Evolutionary conservation across 371 early-diverging fungal species (phyloP), one percentile per base, ranked within the genome.

Genomic region (Mucor mucedo): DNA sequence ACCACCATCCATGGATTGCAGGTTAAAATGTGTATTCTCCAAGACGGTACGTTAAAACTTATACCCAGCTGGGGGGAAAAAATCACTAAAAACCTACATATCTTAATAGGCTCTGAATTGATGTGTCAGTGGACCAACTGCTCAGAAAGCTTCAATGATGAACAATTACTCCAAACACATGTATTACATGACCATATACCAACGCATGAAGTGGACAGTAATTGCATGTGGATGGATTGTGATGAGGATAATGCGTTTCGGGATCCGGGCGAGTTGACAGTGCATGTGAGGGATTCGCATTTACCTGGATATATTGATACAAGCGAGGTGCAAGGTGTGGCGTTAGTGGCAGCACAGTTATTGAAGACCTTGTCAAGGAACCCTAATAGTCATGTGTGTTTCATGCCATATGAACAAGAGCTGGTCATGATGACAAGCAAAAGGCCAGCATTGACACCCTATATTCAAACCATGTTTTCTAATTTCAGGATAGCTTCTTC

Each of bases 291-390:
- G 2, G 55, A 65, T 9, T 62, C 62, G 2, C 70, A 72, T 65
- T 53, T 75, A 30, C n/a, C 50, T 6, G 50, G 56, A n/a, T 62
- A 64, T 30, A 69, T 69, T 0, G 90, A 89, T 63, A 57, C 39
- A 13, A 65, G 66, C 3, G 70, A 70, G 10, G 62, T 70, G 8
- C 55, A 70, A 14, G 89, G 91, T 28, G 84, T 87, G 9, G 86
- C 89, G 1, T 63, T 91, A 49, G 86, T 88, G 2, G 84, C 89
- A 3, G 79, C 87, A 14, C 77, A 89, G 52, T 71, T 89, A 5
- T 63, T 91, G n/a, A 69, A 88, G 27, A 85, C 88, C 35, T 64
- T 91, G 1, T 87, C 89, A 33, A 71, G 84, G 21, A 72, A 74
- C n/a, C 82, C 80, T 7, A 75, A 72, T 30, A 84, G 84, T 52